Percentiles rank a stretch among this genome's conserved stretches.
phyloP scores from a whole-genome alignment of 345 rosid species.

The Gossypium sturtianum region DNA sequence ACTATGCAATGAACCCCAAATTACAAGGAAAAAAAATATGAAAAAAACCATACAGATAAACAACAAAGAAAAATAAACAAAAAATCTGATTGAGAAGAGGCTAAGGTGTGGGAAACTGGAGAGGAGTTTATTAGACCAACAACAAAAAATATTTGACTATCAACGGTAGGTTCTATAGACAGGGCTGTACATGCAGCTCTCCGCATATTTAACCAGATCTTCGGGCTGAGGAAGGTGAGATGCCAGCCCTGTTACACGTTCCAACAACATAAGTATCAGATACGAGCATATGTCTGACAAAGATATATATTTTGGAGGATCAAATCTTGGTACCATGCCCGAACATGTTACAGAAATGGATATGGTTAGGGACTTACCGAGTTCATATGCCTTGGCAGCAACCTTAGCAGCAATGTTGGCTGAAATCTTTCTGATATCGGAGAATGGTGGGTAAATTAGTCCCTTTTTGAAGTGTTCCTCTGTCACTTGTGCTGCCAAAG shows the following conservation, averaged over 20 bases:
- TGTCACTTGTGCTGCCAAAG: constrained; percentile 77
- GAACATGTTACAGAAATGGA: background rate
- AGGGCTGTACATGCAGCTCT: constrained; percentile 98
- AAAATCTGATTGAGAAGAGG: background rate
- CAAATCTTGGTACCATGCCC: too few relatives aligned
- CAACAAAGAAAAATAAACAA: background rate
- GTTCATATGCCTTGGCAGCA: constrained; percentile 90
- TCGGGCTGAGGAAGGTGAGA: constrained; percentile 82
- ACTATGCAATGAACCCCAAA: background rate
- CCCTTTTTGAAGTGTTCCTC: constrained; percentile 65
- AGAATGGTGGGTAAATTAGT: constrained; percentile 85
- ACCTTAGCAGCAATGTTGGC: constrained; percentile 85
- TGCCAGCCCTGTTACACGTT: constrained; percentile 53
- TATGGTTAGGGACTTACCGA: constrained; percentile 41
- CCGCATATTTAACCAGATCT: constrained; percentile 72
- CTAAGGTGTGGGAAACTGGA: background rate
- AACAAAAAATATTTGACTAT: background rate
- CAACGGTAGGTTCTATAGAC: constrained; percentile 72
- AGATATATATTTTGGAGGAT: background rate
- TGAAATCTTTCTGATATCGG: constrained; percentile 84
- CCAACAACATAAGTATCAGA: background rate
- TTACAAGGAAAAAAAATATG: background rate
- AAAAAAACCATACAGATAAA: background rate
- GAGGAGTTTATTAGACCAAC: background rate
- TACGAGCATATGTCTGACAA: background rate